Base-by-base conservation (phyloP, 371 early-diverging fungal species). In the Coemansia sp. region DNA sequence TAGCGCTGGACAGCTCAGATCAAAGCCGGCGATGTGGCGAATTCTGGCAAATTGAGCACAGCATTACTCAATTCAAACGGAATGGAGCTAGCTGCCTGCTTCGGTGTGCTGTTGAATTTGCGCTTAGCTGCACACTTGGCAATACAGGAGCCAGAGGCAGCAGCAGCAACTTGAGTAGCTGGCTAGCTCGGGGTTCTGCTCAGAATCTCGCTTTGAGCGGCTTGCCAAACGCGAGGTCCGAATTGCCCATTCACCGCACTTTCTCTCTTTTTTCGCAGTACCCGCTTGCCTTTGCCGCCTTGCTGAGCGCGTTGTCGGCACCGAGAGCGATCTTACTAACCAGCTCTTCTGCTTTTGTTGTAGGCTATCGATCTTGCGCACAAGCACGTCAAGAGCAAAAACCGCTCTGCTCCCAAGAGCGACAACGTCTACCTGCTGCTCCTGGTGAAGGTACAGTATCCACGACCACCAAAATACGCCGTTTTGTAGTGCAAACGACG, bases 291-390 rank as follows among this genome's bases (percentile, higher is more conserved):
- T 18, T 18, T 18, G 18, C 18, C 18, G 18, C 18, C 18, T 18
- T 18, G 18, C 18, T 18, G 18, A 18, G 18, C 18, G 18, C 18
- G 18, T 18, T 18, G 0, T 18, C 18, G 18, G 18, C 18, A 18
- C 18, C 18, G 18, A 18, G 18, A 18, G 43, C 44, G 16, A 14
- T 44, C 7, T 44, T 44, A 51, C 32, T 31, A 29, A 49, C 32
- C 49, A 51, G 11, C 51, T 8, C n/a, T 11, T 34, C n/a, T 33
- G 51, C 51, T 51, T 12, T n/a, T 16, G 6, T 51, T 42, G n/a
- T 78, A 78, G 97, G 97, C 94, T 93, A 93, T 95, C 84, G 97
- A 97, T 86, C 85, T 94, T 72, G 88, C 88, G 84, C 91, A 93
- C 82, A 93, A 95, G 83, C 96, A 97, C 91, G 90, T 87, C 74